Evolutionary conservation across 2,329 filamentous ascomycete genomes (phyloP).

Genomic region (Cytospora chrysosperma): DNA sequence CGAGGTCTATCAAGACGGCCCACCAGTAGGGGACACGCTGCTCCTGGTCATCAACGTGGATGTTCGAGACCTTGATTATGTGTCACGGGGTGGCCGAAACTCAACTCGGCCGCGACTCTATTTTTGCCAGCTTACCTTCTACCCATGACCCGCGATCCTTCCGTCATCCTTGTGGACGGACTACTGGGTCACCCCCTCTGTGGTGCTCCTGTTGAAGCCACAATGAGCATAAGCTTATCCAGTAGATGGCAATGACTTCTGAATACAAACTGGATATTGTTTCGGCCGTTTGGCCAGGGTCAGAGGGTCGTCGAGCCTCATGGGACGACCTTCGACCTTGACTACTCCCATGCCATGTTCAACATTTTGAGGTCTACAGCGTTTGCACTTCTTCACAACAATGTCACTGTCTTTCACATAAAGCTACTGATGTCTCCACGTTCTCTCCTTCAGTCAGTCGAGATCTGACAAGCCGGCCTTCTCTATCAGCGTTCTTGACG

Average conservation of each 20-base stretch:
- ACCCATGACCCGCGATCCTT: background rate
- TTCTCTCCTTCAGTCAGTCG: background rate
- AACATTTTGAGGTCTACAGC: background rate
- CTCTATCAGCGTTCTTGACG: background rate
- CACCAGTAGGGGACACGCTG: background rate
- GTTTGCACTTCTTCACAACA: background rate
- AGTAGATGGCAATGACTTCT: background rate
- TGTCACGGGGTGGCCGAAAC: background rate
- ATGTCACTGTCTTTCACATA: background rate
- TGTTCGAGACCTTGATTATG: background rate
- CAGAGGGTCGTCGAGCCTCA: background rate
- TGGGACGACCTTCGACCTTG: background rate
- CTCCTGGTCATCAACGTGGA: background rate
- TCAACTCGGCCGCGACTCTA: background rate
- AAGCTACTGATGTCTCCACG: background rate
- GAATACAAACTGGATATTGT: background rate
- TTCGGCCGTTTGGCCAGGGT: background rate
- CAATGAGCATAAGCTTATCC: background rate
- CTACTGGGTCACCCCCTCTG: background rate
- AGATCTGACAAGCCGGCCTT: constrained; percentile 3
- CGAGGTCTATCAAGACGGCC: background rate
- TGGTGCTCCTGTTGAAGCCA: background rate
- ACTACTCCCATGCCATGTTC: background rate
- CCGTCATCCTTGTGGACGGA: background rate
- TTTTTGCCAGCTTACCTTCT: constrained; percentile 3